Conservation (phyloP, 192 early-diverging fungal species). For the Pilaira anomala region DNA sequence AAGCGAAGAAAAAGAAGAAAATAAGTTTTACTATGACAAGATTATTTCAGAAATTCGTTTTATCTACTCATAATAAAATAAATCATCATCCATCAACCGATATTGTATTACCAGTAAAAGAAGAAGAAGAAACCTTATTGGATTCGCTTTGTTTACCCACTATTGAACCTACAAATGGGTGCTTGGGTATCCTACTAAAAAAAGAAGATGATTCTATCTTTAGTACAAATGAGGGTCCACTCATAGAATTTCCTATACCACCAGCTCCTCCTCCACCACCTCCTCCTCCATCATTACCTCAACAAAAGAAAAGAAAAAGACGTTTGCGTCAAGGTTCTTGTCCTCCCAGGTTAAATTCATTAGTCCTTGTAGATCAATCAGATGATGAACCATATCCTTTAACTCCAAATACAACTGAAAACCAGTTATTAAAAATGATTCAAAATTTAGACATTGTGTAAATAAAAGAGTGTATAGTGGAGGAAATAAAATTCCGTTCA, state of each 20-base stretch:
- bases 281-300: no score
- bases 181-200: background rate
- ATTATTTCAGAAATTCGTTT: background rate
- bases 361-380: background rate
- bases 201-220: background rate
- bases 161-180: conserved; percentile 1
- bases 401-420: no score
- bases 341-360: background rate
- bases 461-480: no score
- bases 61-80: no score
- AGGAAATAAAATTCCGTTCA: no score
- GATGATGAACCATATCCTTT: conserved; percentile 4
- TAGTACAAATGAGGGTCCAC: background rate
- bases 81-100: no score
- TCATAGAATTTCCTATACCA: conserved; percentile 13
- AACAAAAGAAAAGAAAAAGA: no score
- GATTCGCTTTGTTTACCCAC: background rate
- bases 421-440: no score
- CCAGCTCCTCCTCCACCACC: background rate
- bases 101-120: no score
- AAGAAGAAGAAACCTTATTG: background rate
- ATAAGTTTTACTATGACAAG: background rate
- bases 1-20: background rate
- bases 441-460: no score
- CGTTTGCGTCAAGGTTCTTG: background rate